These are phyloP conservation scores for Stylonectria norvegica DNA, from an alignment of 2,329 filamentous ascomycete species.

Conservation along the genomic window DNA sequence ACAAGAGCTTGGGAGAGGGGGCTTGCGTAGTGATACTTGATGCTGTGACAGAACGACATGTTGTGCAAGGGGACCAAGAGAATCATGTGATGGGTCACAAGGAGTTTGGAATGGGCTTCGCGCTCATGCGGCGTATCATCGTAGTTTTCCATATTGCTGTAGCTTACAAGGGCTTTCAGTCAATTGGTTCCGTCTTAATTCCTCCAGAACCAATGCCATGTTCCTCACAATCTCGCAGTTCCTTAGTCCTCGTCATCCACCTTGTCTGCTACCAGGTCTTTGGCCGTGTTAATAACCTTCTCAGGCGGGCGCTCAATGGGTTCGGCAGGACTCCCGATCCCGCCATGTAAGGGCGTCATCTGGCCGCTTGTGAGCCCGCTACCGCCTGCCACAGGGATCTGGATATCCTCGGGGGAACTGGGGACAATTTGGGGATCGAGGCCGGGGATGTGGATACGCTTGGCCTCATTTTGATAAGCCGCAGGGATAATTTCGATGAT, in stretches of 20 bases:
- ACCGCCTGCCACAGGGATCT: constrained; percentile 63
- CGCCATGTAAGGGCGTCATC: constrained; percentile 48
- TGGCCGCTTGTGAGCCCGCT: constrained; percentile 33
- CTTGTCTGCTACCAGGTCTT: constrained; percentile 51
- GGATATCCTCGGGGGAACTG: constrained; percentile 74
- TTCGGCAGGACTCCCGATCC: constrained; percentile 45
- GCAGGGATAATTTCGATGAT: constrained; percentile 99
- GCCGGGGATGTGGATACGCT: constrained; percentile 79
- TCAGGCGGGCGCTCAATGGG: constrained; percentile 43
- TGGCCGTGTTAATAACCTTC: constrained; percentile 48
- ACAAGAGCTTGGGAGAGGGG: neutral
- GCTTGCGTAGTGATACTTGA: neutral
- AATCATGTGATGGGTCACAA: constrained; percentile 19
- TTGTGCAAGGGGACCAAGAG: neutral
- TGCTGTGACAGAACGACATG: too few species aligned
- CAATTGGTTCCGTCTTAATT: neutral
- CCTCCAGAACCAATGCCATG: neutral
- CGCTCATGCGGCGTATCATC: constrained; percentile 4
- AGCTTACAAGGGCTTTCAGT: neutral
- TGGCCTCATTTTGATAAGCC: constrained; percentile 94
- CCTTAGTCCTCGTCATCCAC: constrained; percentile 50
- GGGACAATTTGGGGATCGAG: constrained; percentile 66
- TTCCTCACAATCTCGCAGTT: neutral
- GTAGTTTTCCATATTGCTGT: constrained; percentile 2
- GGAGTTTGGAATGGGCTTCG: constrained; percentile 14